Evolutionary conservation across 129 eudicot species (phyloP).

Genomic region (Oenanthe sinensis): DNA sequence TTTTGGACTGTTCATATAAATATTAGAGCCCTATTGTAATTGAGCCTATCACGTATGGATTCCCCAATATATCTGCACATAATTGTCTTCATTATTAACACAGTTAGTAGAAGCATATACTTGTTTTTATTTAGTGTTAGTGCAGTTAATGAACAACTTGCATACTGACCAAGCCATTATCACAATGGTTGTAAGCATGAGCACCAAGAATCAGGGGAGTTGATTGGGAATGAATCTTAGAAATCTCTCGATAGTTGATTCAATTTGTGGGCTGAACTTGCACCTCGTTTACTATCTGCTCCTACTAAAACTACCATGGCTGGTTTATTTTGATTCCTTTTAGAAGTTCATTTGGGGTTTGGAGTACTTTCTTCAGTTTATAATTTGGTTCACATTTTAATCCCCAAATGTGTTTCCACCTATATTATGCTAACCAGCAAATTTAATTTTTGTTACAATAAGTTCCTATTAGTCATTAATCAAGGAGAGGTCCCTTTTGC

Average conservation of each 20-base stretch:
- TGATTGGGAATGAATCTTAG: background rate
- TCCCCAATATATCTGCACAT: background rate
- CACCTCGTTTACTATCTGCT: background rate
- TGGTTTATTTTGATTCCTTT: background rate
- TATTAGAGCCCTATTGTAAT: background rate
- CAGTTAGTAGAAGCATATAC: background rate
- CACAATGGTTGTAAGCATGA: background rate
- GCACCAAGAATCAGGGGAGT: background rate
- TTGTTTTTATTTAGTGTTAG: background rate
- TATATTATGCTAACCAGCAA: background rate
- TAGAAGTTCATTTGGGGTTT: background rate
- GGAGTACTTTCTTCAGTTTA: background rate
- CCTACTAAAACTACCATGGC: background rate
- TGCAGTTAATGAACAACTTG: background rate
- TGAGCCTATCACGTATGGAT: background rate
- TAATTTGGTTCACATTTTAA: background rate
- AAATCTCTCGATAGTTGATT: background rate
- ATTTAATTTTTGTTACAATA: background rate
- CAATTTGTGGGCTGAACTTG: background rate
- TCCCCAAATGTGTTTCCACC: background rate
- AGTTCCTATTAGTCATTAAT: background rate
- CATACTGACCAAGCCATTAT: background rate
- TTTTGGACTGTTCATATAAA: background rate
- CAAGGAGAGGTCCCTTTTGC: constrained; percentile 1
- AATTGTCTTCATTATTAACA: background rate